Base-by-base conservation (phyloP, 805 yeast genomes). In the Starmerella bombicola region DNA sequence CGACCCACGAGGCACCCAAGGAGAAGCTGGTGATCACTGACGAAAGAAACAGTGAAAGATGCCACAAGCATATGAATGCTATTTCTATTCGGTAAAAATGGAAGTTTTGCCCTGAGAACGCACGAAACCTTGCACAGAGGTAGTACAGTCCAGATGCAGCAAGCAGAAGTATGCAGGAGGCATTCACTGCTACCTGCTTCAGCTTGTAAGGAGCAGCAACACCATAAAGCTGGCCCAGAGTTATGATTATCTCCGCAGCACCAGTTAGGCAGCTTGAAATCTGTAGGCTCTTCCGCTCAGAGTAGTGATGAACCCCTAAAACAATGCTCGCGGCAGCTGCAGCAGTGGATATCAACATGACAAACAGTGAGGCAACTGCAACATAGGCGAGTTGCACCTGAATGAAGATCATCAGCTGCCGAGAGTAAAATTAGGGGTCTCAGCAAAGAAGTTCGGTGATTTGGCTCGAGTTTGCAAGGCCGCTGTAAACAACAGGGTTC, bases 341-440 rank as follows among this genome's bases (percentile, higher is more conserved):
- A 2, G 46, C 35, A 7, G 38, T 33, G 8, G 40, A 28, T 2
- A 41, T 3, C 3, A 42, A 5, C 8, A 35, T 44, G 10, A 37
- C 36, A 9, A 30, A 42, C 16, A 53, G 35, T 2, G 57, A 46
- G 4, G 42, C 42, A 20, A 54, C 30, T n/a, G 58, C 52, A 3
- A 50, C 32, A 4, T 54, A 48, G 13, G 58, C 52, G 30, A 55
- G 38, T 38, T 53, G 51, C 12, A 55, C 45, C 30, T 55, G 49
- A 5, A 55, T 51, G 7, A 40, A 48, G 17, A 55, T 45, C 53
- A 49, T 49, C 13, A 10, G 8, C 25, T 16, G n/a, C 6, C 12
- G 17, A 9, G 8, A 12, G 33, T 9, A 9, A 15, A 15, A 15
- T n/a, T 9, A 15, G 12, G 33, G 17, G 13, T 30, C 13, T n/a